phyloP scores from a whole-genome alignment of 169 alveolate species.

The Babesia bigemina region DNA sequence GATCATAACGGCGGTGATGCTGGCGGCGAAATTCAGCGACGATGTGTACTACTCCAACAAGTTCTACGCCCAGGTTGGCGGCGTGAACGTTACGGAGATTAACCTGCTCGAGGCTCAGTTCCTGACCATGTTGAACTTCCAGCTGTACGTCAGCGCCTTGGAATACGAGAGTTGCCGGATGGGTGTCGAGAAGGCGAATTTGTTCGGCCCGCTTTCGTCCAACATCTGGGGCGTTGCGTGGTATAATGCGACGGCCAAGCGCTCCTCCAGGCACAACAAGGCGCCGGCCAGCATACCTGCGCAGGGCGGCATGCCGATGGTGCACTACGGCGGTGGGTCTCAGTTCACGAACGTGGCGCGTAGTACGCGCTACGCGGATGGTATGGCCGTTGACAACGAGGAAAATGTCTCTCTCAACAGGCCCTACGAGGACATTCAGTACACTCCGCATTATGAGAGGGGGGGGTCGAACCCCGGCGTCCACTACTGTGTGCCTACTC shows the following conservation, averaged over 20 bases:
- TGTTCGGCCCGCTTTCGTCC: background rate
- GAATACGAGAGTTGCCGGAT: constrained; percentile 85
- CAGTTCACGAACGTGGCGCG: background rate
- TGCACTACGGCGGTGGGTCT: background rate
- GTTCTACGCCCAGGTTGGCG: constrained; percentile 91
- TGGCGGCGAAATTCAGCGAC: constrained; percentile 91
- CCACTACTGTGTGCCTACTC: background rate
- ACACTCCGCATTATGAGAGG: background rate
- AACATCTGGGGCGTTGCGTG: constrained; percentile 24
- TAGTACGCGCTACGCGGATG: constrained; percentile 31
- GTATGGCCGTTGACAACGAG: background rate
- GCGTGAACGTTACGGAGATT: constrained; percentile 89
- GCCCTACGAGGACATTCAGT: background rate
- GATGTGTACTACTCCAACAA: constrained; percentile 89
- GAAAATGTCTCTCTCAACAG: background rate
- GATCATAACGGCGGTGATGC: constrained; percentile 86
- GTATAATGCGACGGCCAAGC: constrained; percentile 10
- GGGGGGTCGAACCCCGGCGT: constrained; percentile 7
- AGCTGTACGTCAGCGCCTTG: constrained; percentile 83
- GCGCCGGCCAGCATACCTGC: background rate
- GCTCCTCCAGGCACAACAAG: background rate
- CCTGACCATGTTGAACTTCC: constrained; percentile 81
- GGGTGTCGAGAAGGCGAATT: constrained; percentile 72
- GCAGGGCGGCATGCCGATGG: background rate
- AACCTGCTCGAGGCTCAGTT: constrained; percentile 88